Conservation (phyloP, 2,329 filamentous ascomycete genomes). For the Ilyonectria robusta region DNA sequence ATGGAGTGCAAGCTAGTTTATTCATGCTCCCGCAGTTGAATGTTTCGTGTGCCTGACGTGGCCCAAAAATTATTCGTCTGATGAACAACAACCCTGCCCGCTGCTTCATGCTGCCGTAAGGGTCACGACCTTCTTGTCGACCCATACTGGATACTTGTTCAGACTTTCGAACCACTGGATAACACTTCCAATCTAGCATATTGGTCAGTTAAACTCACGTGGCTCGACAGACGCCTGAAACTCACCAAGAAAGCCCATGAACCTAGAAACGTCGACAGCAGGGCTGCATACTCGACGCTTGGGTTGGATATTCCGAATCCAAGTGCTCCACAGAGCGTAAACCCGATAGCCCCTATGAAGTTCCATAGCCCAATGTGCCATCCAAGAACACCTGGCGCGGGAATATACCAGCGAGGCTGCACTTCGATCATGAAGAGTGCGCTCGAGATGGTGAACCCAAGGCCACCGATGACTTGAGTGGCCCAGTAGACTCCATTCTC, state of each 20-base stretch:
- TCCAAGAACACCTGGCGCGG: constrained; percentile 69
- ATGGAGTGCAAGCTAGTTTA: not conserved
- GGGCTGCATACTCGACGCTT: constrained; percentile 58
- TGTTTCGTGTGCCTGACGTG: not conserved
- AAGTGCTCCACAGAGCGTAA: constrained; percentile 72
- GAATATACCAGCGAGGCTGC: constrained; percentile 73
- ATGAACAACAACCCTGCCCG: not conserved
- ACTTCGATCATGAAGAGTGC: constrained; percentile 77
- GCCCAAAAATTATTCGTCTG: not conserved
- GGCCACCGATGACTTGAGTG: constrained; percentile 73
- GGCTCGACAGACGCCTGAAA: constrained; percentile 5
- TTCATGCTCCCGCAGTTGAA: not conserved
- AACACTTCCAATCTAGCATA: constrained; percentile 53
- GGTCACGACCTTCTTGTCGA: constrained; percentile 28
- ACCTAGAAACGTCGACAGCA: constrained; percentile 64
- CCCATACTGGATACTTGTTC: constrained; percentile 44
- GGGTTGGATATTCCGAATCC: constrained; percentile 61
- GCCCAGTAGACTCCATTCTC: constrained; percentile 71
- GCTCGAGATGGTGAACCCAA: constrained; percentile 72
- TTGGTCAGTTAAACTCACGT: constrained; percentile 56
- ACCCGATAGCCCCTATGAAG: constrained; percentile 73
- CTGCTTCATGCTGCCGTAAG: constrained; percentile 16
- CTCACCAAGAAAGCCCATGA: constrained; percentile 63
- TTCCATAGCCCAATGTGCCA: constrained; percentile 80
- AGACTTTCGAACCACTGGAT: constrained; percentile 46